These are phyloP conservation scores for Sphaerulina populicola DNA, from an alignment of 2,329 filamentous ascomycete genomes.

Conservation along the genomic window DNA sequence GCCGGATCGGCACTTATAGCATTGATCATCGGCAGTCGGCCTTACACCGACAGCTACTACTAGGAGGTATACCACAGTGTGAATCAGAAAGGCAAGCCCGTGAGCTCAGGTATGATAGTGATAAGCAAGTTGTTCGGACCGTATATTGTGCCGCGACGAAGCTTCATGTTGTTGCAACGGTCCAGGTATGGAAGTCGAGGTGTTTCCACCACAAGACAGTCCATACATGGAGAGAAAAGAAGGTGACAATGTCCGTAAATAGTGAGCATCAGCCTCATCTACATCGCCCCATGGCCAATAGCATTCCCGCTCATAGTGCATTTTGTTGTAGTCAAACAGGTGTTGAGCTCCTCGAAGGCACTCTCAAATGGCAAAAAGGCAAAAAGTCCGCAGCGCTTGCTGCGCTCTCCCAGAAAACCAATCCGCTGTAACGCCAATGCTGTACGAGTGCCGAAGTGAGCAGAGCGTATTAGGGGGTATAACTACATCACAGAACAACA, in stretches of 20 bases:
- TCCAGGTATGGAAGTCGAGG: background rate
- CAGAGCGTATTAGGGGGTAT: slow-evolving; percentile 9
- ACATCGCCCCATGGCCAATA: slow-evolving; percentile 8
- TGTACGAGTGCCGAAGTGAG: slow-evolving; percentile 16
- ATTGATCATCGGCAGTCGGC: too few species aligned
- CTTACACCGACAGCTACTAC: too few species aligned
- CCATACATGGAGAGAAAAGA: background rate
- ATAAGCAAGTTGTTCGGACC: too few species aligned
- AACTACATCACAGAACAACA: slow-evolving; percentile 92
- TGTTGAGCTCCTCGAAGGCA: slow-evolving; percentile 4
- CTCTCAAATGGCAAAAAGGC: slow-evolving; percentile 3
- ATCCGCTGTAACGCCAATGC: slow-evolving; percentile 23
- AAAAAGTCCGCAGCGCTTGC: background rate
- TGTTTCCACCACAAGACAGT: background rate
- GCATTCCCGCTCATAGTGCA: slow-evolving; percentile 1
- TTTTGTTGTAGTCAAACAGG: slow-evolving; percentile 10
- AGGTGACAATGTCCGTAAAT: slow-evolving; percentile 2
- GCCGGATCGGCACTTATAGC: too few species aligned
- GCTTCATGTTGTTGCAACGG: background rate
- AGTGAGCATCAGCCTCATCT: slow-evolving; percentile 13
- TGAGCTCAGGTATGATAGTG: too few species aligned
- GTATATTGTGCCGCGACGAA: background rate
- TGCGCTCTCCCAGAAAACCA: slow-evolving; percentile 6
- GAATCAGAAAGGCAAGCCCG: too few species aligned
- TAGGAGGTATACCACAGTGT: too few species aligned